phyloP scores from a whole-genome alignment of 148 eudicot genomes.

The Polygonum maritimum region DNA sequence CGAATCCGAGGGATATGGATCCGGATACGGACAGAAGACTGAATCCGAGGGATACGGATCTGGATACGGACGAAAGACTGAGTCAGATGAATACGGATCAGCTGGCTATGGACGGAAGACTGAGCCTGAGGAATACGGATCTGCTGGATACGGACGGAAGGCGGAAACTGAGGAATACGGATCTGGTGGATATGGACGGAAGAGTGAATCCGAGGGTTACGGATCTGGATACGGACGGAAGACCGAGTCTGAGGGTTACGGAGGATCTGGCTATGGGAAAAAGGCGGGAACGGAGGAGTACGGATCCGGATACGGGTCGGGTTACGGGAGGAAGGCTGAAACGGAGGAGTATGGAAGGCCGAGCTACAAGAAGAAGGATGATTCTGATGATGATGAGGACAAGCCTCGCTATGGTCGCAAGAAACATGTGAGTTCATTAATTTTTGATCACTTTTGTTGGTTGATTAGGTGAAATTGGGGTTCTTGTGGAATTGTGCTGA shows the following conservation, averaged over 20 bases:
- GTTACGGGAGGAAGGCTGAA: constrained; percentile 33
- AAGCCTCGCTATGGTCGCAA: constrained; percentile 53
- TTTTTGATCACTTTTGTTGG: neutral
- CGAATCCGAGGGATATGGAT: constrained; percentile 16
- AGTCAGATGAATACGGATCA: constrained; percentile 24
- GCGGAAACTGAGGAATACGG: constrained; percentile 7
- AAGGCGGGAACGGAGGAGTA: constrained; percentile 7
- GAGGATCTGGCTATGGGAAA: neutral
- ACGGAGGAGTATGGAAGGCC: constrained; percentile 28
- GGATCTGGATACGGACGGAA: constrained; percentile 9
- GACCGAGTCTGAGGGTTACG: constrained; percentile 15
- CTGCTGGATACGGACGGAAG: constrained; percentile 3
- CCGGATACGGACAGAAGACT: constrained; percentile 6
- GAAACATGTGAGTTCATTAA: constrained; percentile 48
- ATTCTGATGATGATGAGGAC: constrained; percentile 19
- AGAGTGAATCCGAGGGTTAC: constrained; percentile 16
- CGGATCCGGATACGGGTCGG: constrained; percentile 25
- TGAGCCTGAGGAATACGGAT: constrained; percentile 21
- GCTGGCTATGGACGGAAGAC: constrained; percentile 38
- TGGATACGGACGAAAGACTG: neutral
- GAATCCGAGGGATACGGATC: constrained; percentile 16
- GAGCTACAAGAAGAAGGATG: constrained; percentile 24
- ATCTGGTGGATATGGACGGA: constrained; percentile 5
- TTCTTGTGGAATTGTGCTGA: neutral
- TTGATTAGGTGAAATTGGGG: too few species aligned